These are phyloP conservation scores for Dactylellina cionopaga DNA, from an alignment of 2,329 filamentous ascomycete genomes.

Conservation along the genomic window DNA sequence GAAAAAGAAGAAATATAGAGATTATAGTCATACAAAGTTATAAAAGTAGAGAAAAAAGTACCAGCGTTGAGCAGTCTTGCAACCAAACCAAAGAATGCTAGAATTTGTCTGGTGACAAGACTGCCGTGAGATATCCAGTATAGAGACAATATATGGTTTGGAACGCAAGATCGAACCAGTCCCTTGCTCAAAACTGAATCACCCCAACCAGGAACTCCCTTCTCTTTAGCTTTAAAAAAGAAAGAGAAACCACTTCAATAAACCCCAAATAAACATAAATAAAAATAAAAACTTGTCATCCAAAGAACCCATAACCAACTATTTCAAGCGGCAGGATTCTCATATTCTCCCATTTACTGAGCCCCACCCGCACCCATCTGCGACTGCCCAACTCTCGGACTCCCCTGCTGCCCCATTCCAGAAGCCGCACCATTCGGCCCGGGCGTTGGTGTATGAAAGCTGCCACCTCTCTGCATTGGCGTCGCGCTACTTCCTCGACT, in stretches of 20 bases:
- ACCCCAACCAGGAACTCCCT: too few species aligned
- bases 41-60: not conserved
- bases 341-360: not conserved
- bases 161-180: too few species aligned
- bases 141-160: too few species aligned
- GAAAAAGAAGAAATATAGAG: not conserved
- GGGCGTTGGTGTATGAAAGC: constrained; percentile 45
- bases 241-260: too few species aligned
- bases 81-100: too few species aligned
- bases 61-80: too few species aligned
- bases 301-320: not conserved
- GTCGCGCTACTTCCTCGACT: constrained; percentile 46
- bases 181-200: too few species aligned
- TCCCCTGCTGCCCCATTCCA: constrained; percentile 37
- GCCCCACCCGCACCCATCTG: constrained; percentile 26
- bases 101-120: too few species aligned
- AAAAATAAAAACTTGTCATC: not conserved
- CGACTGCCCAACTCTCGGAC: constrained; percentile 24
- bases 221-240: too few species aligned
- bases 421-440: constrained; percentile 12
- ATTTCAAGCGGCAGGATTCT: not conserved
- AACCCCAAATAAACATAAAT: not conserved
- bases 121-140: too few species aligned
- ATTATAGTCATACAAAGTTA: constrained; percentile 25
- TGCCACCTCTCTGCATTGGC: constrained; percentile 51